phyloP scores from a whole-genome alignment of 345 rosid genomes.

The Brassica nigra region DNA sequence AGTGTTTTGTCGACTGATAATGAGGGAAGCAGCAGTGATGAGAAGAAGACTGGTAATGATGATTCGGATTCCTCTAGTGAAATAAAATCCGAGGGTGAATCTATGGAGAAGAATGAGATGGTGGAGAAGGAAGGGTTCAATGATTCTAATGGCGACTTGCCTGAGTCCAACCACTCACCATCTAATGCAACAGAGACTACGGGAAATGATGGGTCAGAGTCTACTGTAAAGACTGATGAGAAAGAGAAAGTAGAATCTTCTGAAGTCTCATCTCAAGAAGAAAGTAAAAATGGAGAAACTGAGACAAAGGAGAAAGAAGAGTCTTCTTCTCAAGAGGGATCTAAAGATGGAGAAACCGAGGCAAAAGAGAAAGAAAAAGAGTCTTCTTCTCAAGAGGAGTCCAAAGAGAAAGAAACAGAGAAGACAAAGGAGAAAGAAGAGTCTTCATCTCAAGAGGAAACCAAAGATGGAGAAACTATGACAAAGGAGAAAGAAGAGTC shows the following conservation, averaged over 20 bases:
- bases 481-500: neutral
- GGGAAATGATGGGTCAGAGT: constrained; percentile 10
- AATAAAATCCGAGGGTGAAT: constrained; percentile 39
- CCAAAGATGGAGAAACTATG: neutral
- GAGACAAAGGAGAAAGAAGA: constrained; percentile 5
- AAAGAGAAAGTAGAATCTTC: constrained; percentile 39
- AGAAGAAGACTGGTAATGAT: constrained; percentile 28
- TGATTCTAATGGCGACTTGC: constrained; percentile 45
- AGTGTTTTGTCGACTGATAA: constrained; percentile 31
- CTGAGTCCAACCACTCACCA: constrained; percentile 37
- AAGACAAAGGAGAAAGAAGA: constrained; percentile 35
- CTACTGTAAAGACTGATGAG: constrained; percentile 22
- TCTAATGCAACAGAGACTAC: constrained; percentile 38
- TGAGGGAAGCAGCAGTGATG: constrained; percentile 40
- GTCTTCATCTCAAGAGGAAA: constrained; percentile 11
- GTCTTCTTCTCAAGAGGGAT: neutral
- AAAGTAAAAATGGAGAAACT: neutral
- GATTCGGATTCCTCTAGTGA: constrained; percentile 16
- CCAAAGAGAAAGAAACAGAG: constrained; percentile 10
- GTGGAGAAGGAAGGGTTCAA: constrained; percentile 40
- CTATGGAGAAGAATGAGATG: constrained; percentile 44
- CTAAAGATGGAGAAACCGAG: constrained; percentile 12
- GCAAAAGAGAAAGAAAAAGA: constrained; percentile 33
- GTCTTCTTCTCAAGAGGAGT: neutral
- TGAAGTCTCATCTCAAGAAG: constrained; percentile 1